Base-by-base conservation (phyloP, 2,329 filamentous ascomycete genomes). In the Neofusicoccum laricinum region DNA sequence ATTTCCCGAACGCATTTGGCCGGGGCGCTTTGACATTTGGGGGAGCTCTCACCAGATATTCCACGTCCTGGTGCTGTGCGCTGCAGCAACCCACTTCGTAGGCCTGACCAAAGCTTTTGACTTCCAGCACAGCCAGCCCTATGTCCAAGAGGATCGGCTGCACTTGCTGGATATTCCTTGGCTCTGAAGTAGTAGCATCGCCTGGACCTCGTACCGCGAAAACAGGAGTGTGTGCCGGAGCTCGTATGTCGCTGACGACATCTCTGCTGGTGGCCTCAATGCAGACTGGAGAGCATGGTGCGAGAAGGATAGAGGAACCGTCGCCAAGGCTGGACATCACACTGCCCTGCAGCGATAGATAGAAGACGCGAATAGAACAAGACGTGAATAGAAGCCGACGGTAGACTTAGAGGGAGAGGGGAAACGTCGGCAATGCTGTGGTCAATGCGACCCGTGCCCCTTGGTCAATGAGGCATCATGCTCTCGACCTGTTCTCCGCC, bases 11-110 rank as follows among this genome's bases (percentile, higher is more conserved):
- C 84, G 92, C 66, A 86, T 84, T 71, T 85, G 81, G 49, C 95
- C 94, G 0, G 91, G 92, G 1, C 81, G 77, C 7, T 97, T 94
- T 72, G 95, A 99, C 77, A 91, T 97, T 59, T 91, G 91, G 86
- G 94, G 95, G 41, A 93, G 89, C 74, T 97, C 92, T 19, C 95
- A 99, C 77, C 95, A 99, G 79, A 90, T 99, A 68, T 99, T 99
- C 76, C 95, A 99, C 79, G 81, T 96, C 43, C 84, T 95, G 68
- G 93, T 99, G 32, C 82, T 98, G 15, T 77, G 93, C 66, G 95
- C 95, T 0, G 94, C 92, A 0, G 84, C 86, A 1, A 86, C 90
- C 25, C 95, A 99, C 80, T 81, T 98, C 66, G 88, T 88, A 61
- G 93, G 91, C 55, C 84, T 98, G 78, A 75, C 91, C 34, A 90